phyloP scores from a whole-genome alignment of 192 early-diverging fungal species.

The Helicostylum pulchrum region DNA sequence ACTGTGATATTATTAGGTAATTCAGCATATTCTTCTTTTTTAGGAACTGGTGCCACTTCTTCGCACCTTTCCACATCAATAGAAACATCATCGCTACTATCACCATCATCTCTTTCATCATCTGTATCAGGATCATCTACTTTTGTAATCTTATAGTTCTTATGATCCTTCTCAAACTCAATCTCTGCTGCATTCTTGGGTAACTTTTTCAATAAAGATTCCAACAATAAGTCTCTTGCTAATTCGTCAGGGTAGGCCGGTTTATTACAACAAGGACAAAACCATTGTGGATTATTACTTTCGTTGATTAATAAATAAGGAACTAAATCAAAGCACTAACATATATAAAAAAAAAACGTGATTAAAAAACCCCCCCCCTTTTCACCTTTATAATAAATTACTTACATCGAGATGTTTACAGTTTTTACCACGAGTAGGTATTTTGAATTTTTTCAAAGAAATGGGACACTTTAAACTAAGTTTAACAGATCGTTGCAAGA shows the following conservation, averaged over 20 bases:
- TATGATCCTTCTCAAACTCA: slow-evolving; percentile 2
- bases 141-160: background rate
- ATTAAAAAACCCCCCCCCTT: background rate
- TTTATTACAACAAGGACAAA: slow-evolving; percentile 27
- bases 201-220: slow-evolving; percentile 6
- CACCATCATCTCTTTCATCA: background rate
- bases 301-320: slow-evolving; percentile 15
- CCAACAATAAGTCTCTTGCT: slow-evolving; percentile 14
- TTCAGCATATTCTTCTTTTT: background rate
- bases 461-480: slow-evolving; percentile 24
- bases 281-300: slow-evolving; percentile 9
- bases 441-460: slow-evolving; percentile 7
- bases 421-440: slow-evolving; percentile 15
- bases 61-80: no score
- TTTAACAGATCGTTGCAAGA: slow-evolving; percentile 10
- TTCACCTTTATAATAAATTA: background rate
- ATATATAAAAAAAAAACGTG: background rate
- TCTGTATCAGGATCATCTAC: background rate
- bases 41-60: background rate
- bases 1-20: background rate
- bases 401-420: slow-evolving; percentile 31
- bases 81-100: background rate
- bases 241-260: slow-evolving; percentile 2
- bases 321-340: slow-evolving; percentile 24
- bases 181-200: slow-evolving; percentile 14